These are phyloP conservation scores for Porpolomopsis calyptriformis DNA, from an alignment of 768 basidiomycete species.

Conservation along the genomic window DNA sequence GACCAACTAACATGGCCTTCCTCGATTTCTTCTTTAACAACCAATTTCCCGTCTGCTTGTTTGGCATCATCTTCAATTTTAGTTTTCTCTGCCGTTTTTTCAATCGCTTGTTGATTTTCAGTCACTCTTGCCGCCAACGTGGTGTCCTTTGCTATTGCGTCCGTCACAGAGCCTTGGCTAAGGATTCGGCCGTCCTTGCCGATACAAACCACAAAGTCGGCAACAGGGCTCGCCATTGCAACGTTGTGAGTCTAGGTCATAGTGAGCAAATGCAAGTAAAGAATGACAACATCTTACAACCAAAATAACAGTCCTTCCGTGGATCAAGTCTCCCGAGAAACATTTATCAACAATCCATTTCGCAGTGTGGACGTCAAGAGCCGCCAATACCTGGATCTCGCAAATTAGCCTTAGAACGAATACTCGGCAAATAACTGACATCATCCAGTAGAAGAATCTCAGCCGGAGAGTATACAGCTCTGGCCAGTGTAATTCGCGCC, in stretches of 20 bases:
- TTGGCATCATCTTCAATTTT: constrained; percentile 16
- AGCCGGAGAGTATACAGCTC: constrained; percentile 41
- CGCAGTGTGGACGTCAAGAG: constrained; percentile 52
- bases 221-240: constrained; percentile 40
- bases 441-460: constrained; percentile 63
- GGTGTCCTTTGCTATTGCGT: constrained; percentile 33
- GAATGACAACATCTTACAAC: constrained; percentile 36
- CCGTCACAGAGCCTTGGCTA: constrained; percentile 39
- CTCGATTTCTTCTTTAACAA: constrained; percentile 53
- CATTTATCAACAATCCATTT: constrained; percentile 74
- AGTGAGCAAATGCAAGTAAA: not conserved
- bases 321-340: constrained; percentile 66
- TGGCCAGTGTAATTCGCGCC: constrained; percentile 37
- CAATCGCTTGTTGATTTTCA: too few species aligned
- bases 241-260: constrained; percentile 37
- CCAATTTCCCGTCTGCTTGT: constrained; percentile 41
- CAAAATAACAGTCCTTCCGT: constrained; percentile 73
- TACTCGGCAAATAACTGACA: constrained; percentile 52
- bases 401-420: constrained; percentile 7
- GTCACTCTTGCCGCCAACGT: constrained; percentile 22
- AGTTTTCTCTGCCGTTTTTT: too few species aligned
- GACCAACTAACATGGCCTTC: constrained; percentile 49
- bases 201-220: constrained; percentile 47
- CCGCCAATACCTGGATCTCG: not conserved
- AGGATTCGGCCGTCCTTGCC: constrained; percentile 41